phyloP scores from a whole-genome alignment of 1,284 basidiomycete genomes.

The Leccinum angustisporum region DNA sequence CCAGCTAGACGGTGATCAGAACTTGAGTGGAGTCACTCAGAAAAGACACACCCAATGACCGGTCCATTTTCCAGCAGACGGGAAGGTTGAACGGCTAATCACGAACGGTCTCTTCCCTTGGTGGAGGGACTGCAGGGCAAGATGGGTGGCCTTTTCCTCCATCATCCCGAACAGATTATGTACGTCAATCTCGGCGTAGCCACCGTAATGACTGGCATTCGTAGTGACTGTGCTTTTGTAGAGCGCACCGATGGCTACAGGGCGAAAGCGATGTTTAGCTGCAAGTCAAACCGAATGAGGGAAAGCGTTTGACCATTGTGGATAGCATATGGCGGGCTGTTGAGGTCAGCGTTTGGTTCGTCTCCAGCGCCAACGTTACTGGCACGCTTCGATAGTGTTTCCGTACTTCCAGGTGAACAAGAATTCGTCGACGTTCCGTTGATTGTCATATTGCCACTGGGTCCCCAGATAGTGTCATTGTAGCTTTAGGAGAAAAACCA shows the following conservation, averaged over 20 bases:
- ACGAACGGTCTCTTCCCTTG: conserved; percentile 44
- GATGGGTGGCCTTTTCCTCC: conserved; percentile 39
- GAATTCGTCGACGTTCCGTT: conserved; percentile 62
- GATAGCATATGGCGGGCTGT: conserved; percentile 65
- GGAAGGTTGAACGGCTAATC: conserved; percentile 49
- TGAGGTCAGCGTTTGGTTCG: conserved; percentile 47
- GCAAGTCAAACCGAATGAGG: neutral
- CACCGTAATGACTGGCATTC: conserved; percentile 42
- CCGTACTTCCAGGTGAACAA: conserved; percentile 15
- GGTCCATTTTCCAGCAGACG: conserved; percentile 62
- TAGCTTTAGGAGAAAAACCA: conserved; percentile 46
- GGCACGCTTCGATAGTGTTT: conserved; percentile 19
- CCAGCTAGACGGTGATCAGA: conserved; percentile 43
- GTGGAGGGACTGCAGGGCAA: conserved; percentile 34
- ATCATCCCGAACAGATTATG: conserved; percentile 46
- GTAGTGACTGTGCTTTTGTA: conserved; percentile 35
- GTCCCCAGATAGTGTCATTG: conserved; percentile 58
- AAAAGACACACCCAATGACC: conserved; percentile 51
- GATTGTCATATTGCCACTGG: conserved; percentile 73
- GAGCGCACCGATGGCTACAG: conserved; percentile 29
- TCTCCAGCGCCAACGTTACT: conserved; percentile 39
- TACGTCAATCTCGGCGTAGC: conserved; percentile 39
- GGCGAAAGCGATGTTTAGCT: neutral
- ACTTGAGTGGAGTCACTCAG: neutral
- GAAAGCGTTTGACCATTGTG: conserved; percentile 55